A percentile compares a stretch with the other conserved stretches of the same genome.
Conservation (phyloP, 768 basidiomycete species). For the Pulveroboletus sp. region DNA sequence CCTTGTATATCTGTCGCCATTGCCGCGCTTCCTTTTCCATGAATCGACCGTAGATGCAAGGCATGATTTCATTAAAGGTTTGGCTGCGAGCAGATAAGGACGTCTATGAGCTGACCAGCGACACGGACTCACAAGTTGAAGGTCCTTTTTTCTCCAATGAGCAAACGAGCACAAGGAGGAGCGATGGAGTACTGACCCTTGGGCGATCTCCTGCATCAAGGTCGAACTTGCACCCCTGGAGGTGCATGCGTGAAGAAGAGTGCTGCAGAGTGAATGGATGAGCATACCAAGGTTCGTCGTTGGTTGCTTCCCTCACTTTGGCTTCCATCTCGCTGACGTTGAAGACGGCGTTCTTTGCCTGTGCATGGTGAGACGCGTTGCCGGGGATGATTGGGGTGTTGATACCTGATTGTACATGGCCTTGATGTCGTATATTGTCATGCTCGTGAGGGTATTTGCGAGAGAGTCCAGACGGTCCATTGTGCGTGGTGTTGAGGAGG, state of each 20-base stretch:
- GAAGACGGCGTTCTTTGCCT: constrained; percentile 96
- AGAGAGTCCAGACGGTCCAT: constrained; percentile 85
- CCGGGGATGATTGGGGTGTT: neutral
- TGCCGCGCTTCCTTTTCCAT: constrained; percentile 98
- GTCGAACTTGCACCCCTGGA: constrained; percentile 95
- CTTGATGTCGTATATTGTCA: constrained; percentile 93
- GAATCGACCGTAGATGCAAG: constrained; percentile 89
- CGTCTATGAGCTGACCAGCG: neutral
- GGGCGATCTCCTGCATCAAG: constrained; percentile 97
- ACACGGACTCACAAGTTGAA: constrained; percentile 81
- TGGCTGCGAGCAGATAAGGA: constrained; percentile 52
- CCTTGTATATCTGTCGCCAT: constrained; percentile 99
- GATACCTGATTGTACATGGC: constrained; percentile 88
- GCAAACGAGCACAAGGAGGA: constrained; percentile 3
- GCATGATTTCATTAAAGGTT: constrained; percentile 99
- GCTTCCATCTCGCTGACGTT: constrained; percentile 97
- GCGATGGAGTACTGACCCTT: constrained; percentile 62
- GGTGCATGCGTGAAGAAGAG: constrained; percentile 2
- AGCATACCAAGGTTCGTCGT: constrained; percentile 95
- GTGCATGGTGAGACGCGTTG: constrained; percentile 6
- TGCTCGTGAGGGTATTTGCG: constrained; percentile 69
- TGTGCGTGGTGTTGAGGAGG: constrained; percentile 18
- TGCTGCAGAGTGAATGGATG: neutral
- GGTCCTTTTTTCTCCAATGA: constrained; percentile 58
- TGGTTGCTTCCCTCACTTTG: constrained; percentile 95